These are phyloP conservation scores for Phytophthora pisi DNA, from an alignment of 352 stramenopile species.

Conservation along the genomic window DNA sequence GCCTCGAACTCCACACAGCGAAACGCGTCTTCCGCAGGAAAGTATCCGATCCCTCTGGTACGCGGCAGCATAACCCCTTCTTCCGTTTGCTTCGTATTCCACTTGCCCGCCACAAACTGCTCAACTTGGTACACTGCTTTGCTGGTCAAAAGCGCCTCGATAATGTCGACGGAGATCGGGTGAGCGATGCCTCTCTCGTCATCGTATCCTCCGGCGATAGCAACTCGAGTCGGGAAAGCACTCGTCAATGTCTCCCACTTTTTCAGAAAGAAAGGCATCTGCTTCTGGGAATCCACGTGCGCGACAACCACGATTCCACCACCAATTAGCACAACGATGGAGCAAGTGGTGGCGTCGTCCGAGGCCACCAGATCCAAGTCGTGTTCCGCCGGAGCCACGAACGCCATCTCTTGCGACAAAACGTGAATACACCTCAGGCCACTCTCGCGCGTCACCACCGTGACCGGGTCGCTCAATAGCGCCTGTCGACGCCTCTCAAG, in stretches of 20 bases:
- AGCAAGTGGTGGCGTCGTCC: constrained; percentile 41
- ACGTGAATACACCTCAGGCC: constrained; percentile 25
- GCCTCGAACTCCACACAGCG: constrained; percentile 28
- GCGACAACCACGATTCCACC: constrained; percentile 20
- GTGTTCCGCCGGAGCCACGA: constrained; percentile 18
- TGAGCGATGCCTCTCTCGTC: constrained; percentile 27
- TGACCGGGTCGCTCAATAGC: constrained; percentile 20
- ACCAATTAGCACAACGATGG: constrained; percentile 29
- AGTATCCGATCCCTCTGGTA: constrained; percentile 34
- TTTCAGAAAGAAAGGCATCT: constrained; percentile 35
- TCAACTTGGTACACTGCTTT: constrained; percentile 18
- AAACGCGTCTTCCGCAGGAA: constrained; percentile 27
- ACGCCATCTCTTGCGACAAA: constrained; percentile 35
- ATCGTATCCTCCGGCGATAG: constrained; percentile 31
- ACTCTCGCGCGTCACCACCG: constrained; percentile 26
- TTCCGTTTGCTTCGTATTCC: constrained; percentile 24
- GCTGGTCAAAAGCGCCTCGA: constrained; percentile 21
- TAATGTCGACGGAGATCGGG: constrained; percentile 30
- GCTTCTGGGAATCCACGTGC: constrained; percentile 21
- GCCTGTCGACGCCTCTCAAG: constrained; percentile 10
- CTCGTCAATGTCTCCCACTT: constrained; percentile 31
- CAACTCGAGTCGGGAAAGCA: constrained; percentile 13
- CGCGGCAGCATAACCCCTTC: constrained; percentile 16
- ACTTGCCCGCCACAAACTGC: constrained; percentile 26
- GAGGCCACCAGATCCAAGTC: constrained; percentile 32